Base-by-base conservation (phyloP, 192 early-diverging fungal species). In the Chytriomyces confervae region DNA sequence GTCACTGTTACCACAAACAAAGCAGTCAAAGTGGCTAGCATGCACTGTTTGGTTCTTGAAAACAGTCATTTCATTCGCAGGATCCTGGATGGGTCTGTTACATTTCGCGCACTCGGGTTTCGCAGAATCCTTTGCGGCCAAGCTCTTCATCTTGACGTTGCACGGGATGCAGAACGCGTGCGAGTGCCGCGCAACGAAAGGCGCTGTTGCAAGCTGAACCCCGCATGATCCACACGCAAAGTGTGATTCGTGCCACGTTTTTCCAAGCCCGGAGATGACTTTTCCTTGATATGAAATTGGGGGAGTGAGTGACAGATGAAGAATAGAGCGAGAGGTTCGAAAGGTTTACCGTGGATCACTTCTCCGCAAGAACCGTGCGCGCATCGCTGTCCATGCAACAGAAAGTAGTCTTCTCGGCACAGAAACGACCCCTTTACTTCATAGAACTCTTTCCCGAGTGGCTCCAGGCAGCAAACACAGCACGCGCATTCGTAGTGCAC, bases 161-260 rank as follows among this genome's bases (percentile, higher is more conserved):
- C 88, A 89, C 10, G 76, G 36, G 72, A 85, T 81, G 82, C 86
- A 88, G 60, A 83, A 84, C 9, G 88, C 82, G 57, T 84, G 83
- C 47, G 72, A 82, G 65, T 87, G 64, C 47, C 81, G 83, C 51
- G 79, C 76, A 48, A 85, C 77, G 61, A 86, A 89, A 0, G 68
- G 78, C 49, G 76, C 61, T 27, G 83, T 79, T 8, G 72, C 16
- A 46, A 68, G 29, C 18, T 29, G 5, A 43, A 72, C 81, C n/a
- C 82, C 83, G 68, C 82, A 89, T 10, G 61, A 50, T 5, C 75
- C 69, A 65, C 80, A 89, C 29, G 75, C 68, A 66, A 89, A 89
- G 51, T 88, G 86, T 20, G 85, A 82, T 6, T 84, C 60, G 76
- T 89, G 88, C 85, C 86, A 89, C 62, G 84, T 85, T 49, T 75